phyloP scores from a whole-genome alignment of 106 monocot species.

The Platanthera zijinensis region DNA sequence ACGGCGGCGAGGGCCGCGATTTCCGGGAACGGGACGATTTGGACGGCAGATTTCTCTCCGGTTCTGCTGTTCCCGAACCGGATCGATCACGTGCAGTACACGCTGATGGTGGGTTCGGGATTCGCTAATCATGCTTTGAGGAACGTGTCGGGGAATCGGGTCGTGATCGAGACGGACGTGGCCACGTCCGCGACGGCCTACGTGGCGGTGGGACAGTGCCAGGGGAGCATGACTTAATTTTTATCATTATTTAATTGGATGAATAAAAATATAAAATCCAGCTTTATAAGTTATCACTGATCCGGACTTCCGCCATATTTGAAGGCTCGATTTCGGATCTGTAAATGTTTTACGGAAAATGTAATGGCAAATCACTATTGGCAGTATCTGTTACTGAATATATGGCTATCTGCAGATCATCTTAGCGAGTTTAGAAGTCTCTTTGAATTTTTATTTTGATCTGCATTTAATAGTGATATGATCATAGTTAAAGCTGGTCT shows the following conservation, averaged over 20 bases:
- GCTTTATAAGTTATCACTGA: too few relatives aligned
- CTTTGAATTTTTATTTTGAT: too few relatives aligned
- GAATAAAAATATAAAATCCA: rapidly evolving
- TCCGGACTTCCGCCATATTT: too few relatives aligned
- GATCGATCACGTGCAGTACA: slow-evolving; percentile 45
- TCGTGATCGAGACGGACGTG: slow-evolving; percentile 33
- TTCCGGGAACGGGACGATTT: slow-evolving; percentile 21
- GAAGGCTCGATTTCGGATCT: too few relatives aligned
- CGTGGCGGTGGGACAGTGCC: slow-evolving; percentile 38
- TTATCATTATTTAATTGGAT: too few relatives aligned
- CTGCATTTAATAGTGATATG: too few relatives aligned
- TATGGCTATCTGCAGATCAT: too few relatives aligned
- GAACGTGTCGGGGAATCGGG: slow-evolving; percentile 29
- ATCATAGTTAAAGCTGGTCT: too few relatives aligned
- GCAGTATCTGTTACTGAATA: too few relatives aligned
- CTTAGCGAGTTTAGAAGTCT: too few relatives aligned
- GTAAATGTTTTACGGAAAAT: too few relatives aligned
- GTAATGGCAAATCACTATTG: too few relatives aligned
- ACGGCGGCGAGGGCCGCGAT: slow-evolving; percentile 21
- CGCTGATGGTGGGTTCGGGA: background rate
- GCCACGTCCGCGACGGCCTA: slow-evolving; percentile 30
- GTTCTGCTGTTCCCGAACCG: slow-evolving; percentile 30
- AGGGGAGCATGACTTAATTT: background rate
- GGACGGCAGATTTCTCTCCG: slow-evolving; percentile 31
- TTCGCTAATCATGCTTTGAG: slow-evolving; percentile 35